Percentiles rank a stretch among this genome's conserved stretches.
These are phyloP conservation scores for Acer campestre DNA, from an alignment of 345 rosid genomes.

Conservation along the genomic window DNA sequence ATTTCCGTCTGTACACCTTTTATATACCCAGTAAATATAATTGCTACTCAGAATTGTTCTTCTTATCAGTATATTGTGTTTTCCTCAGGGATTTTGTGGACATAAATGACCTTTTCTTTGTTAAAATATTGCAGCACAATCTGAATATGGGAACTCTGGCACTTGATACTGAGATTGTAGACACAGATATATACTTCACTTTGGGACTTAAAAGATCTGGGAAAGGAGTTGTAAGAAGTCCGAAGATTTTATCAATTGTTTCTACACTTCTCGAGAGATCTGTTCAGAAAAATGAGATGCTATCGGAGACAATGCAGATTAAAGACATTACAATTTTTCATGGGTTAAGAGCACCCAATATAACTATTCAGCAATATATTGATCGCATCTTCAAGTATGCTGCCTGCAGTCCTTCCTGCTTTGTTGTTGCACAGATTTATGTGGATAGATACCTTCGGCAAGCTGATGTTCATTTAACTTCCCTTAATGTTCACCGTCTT, in stretches of 20 bases:
- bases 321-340: conserved; percentile 61
- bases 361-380: conserved; percentile 65
- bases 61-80: neutral
- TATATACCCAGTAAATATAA: too few relatives aligned
- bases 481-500: conserved; percentile 84
- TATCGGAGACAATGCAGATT: conserved; percentile 28
- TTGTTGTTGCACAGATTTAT: conserved; percentile 72
- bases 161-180: conserved; percentile 32
- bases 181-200: conserved; percentile 46
- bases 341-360: conserved; percentile 61
- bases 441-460: conserved; percentile 58
- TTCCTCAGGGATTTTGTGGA: neutral
- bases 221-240: conserved; percentile 47
- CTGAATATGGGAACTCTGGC: conserved; percentile 53
- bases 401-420: conserved; percentile 93
- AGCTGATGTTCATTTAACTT: conserved; percentile 55
- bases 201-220: conserved; percentile 59
- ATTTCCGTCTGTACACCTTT: too few relatives aligned
- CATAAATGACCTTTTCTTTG: conserved; percentile 18
- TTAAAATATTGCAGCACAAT: conserved; percentile 24
- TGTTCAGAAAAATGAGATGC: conserved; percentile 49
- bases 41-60: neutral
- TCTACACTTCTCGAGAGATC: conserved; percentile 67
- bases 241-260: conserved; percentile 53
- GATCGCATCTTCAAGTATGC: conserved; percentile 87